Evolutionary conservation across 495 filamentous ascomycete genomes (phyloP), one percentile per base, ranked within the genome.

Genomic region (Patellaria atrata): DNA sequence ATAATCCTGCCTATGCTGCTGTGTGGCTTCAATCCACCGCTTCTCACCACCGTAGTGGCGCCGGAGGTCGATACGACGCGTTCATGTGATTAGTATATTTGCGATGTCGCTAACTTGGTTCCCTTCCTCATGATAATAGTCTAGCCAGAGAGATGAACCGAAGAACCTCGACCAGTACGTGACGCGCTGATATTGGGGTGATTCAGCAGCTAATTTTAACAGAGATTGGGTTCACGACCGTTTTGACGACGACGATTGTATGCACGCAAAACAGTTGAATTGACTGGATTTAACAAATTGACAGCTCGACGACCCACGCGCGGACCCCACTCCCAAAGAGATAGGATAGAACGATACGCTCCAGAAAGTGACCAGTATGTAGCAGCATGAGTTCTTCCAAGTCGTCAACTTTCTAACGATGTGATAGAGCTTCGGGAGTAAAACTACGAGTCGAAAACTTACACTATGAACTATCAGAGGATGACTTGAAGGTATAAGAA

Each of bases 141-240:
- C 37, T 36, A 36, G 24, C 17, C 39, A 32, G 16, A 27, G 61
- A 52, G 64, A 69, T 40, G 64, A 70, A 16, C 58, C 56, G 18
- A 48, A 59, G 41, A 63, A 67, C 40, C 45, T 72, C 17, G 65
- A 72, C 51, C 55, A 61, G 71, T 77, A 57, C 16, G 59, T 55
- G 62, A 55, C 48, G 57, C 57, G 55, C n/a, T n/a, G n/a, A n/a
- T 57, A 51, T 55, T 59, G 53, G 42, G 53, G 61, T 52, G 48
- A 38, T 37, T 51, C 18, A 26, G 33, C 41, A 58, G 30, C 37
- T 23, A 35, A 22, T 36, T 30, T 21, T 43, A 36, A 24, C 44
- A 91, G 81, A 41, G 83, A 93, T 54, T 91, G 84, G 84, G 78
- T 87, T 42, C 83, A 92, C 52, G 83, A 92, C 59, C 79, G 74